Percentiles rank a stretch among this genome's conserved stretches.
Conservation (phyloP, 106 monocot genomes). For the Hemerocallis citrina region DNA sequence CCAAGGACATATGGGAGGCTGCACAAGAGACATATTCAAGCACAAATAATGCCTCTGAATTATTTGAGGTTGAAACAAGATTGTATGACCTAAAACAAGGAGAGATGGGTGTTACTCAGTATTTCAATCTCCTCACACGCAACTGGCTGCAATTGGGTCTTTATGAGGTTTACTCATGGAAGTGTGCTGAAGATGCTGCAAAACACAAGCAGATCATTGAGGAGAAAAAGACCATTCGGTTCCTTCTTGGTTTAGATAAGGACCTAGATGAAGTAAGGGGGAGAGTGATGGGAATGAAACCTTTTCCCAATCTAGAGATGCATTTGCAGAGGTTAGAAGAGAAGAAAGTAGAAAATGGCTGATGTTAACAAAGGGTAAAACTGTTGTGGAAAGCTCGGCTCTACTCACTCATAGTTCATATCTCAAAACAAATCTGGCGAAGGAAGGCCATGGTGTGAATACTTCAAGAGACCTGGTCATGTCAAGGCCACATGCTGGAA, state of each 20-base stretch:
- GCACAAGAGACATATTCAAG: conserved; percentile 1
- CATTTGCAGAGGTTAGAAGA: neutral
- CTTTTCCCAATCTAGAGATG: neutral
- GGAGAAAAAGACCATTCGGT: neutral
- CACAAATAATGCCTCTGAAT: conserved; percentile 1
- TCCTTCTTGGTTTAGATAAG: neutral
- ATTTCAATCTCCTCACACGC: neutral
- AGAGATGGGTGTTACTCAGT: conserved; percentile 2
- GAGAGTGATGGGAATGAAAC: neutral
- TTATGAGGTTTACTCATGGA: neutral
- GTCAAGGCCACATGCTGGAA: conserved; percentile 1
- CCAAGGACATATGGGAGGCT: conserved; percentile 1
- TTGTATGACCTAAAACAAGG: neutral
- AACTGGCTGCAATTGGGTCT: neutral
- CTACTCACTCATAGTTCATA: neutral
- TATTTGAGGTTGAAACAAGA: conserved; percentile 2
- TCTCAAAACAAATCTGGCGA: neutral
- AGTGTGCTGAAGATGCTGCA: neutral
- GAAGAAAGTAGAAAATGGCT: conserved; percentile 1
- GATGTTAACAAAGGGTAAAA: neutral
- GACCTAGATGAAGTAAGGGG: conserved; percentile 1
- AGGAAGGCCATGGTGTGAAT: neutral
- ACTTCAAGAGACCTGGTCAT: neutral
- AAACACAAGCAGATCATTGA: neutral
- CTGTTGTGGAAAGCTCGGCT: neutral